Conservation (phyloP, 2,329 filamentous ascomycete genomes). For the Aspergillus hiratsukae region DNA sequence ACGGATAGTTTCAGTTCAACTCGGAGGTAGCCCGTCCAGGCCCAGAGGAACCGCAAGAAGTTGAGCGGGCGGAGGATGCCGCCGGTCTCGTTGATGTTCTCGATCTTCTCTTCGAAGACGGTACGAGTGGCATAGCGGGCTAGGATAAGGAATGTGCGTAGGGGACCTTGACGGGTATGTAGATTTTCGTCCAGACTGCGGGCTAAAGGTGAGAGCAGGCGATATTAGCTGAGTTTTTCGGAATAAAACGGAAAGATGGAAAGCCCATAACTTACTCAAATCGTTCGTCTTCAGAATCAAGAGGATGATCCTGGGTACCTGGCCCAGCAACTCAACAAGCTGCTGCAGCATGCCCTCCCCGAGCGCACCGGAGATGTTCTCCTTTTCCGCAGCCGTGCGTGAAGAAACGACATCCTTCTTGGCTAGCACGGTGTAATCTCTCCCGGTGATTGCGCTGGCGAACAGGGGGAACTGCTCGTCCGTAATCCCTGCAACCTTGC, state of each 20-base stretch:
- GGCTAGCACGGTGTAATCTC: slow-evolving; percentile 76
- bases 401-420: slow-evolving; percentile 52
- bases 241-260: not conserved
- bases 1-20: slow-evolving; percentile 55
- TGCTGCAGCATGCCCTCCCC: slow-evolving; percentile 86
- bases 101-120: slow-evolving; percentile 59
- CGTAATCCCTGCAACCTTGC: slow-evolving; percentile 81
- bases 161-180: slow-evolving; percentile 53
- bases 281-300: slow-evolving; percentile 98
- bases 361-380: slow-evolving; percentile 76
- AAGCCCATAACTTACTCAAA: slow-evolving; percentile 54
- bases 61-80: slow-evolving; percentile 52
- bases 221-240: too few relatives aligned
- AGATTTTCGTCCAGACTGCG: slow-evolving; percentile 84
- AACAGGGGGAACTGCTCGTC: slow-evolving; percentile 93
- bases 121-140: slow-evolving; percentile 59
- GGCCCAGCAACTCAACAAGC: slow-evolving; percentile 79
- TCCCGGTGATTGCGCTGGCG: slow-evolving; percentile 89
- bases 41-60: slow-evolving; percentile 46
- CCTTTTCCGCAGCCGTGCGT: slow-evolving; percentile 72
- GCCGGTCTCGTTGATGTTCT: slow-evolving; percentile 44
- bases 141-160: slow-evolving; percentile 61
- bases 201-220: slow-evolving; percentile 39
- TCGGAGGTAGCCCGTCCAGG: slow-evolving; percentile 51
- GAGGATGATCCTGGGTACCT: slow-evolving; percentile 86